A percentile compares a stretch with the other conserved stretches of the same genome.
phyloP scores from a whole-genome alignment of 2,329 filamentous ascomycete species.

The Aureobasidium uvarum region DNA sequence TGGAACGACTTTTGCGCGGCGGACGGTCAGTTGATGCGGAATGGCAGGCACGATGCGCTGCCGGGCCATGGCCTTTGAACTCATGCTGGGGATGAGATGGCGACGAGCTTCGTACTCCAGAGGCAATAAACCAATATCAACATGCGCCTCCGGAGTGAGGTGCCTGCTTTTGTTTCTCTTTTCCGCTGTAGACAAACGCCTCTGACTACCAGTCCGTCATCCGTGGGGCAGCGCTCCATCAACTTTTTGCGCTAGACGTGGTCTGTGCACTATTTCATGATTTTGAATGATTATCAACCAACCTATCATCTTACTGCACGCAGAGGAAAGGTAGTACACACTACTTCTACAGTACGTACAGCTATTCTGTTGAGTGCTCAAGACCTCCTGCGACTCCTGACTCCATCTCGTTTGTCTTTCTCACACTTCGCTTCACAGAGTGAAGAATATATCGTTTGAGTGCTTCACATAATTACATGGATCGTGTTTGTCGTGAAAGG shows the following conservation, averaged over 20 bases:
- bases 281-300: neutral
- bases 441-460: neutral
- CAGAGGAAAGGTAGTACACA: neutral
- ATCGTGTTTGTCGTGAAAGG: neutral
- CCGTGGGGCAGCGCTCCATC: conserved; percentile 15
- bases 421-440: neutral
- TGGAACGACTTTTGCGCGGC: conserved; percentile 20
- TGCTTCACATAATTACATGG: neutral
- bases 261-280: conserved; percentile 3
- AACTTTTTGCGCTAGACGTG: conserved; percentile 22
- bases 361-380: neutral
- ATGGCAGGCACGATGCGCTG: conserved; percentile 27
- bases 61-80: conserved; percentile 12
- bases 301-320: neutral
- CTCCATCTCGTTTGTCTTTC: neutral
- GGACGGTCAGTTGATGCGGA: conserved; percentile 20
- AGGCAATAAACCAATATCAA: conserved; percentile 24
- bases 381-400: neutral
- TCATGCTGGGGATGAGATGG: conserved; percentile 12
- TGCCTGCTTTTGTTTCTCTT: conserved; percentile 15
- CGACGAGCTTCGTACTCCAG: conserved; percentile 20
- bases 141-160: conserved; percentile 26
- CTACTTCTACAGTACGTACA: neutral
- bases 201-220: conserved; percentile 17
- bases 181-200: conserved; percentile 14